Evolutionary conservation across 139 green algal genomes (phyloP), one percentile per base, ranked within the genome.

Genomic region (Closterium sp.): DNA sequence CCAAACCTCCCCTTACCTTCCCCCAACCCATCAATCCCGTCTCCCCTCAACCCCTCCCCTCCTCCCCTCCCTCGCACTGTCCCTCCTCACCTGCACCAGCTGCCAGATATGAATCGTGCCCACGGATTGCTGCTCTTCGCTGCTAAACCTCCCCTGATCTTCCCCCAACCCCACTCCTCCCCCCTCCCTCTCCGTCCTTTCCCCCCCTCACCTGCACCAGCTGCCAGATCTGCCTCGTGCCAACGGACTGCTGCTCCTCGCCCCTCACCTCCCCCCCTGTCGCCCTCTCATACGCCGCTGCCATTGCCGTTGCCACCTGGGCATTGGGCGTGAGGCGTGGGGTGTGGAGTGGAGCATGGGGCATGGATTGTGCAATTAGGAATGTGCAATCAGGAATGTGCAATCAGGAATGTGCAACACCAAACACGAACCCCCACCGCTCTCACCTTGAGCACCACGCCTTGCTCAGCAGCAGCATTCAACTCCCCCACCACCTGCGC

Each of bases 391-490:
- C 38, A 50, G 7, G 38, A 9, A 9, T 50, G 38, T 50, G 38
- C 38, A 13, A 79, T 1, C 17, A 79, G 19, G 62, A 27, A 24
- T 13, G 62, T 27, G 17, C 62, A 79, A 5, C 62, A 79, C 19
- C 11, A 79, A 4, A 24, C 17, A 27, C 32, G 32, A 38, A 38
- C 32, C 32, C 32, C 32, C 32, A 38, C 4, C 4, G 32, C 62
- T n/a, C 90, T 32, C 34, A 93, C 91, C 91, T 93, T 93, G 2
- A 93, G 22, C 50, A 11, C 22, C 84, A 62, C 19, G 13, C 88
- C 32, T n/a, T 31, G 27, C 87, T 93, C 88, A 31, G n/a, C 38
- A 17, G 91, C 91, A 31, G 31, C 88, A 87, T 93, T 93, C 86
- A 93, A 21, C 88, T 38, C 88, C 30, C 45, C 17, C 87, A 93